Base-by-base conservation (phyloP, 352 stramenopile species). In the Phytophthora citrophthora region DNA sequence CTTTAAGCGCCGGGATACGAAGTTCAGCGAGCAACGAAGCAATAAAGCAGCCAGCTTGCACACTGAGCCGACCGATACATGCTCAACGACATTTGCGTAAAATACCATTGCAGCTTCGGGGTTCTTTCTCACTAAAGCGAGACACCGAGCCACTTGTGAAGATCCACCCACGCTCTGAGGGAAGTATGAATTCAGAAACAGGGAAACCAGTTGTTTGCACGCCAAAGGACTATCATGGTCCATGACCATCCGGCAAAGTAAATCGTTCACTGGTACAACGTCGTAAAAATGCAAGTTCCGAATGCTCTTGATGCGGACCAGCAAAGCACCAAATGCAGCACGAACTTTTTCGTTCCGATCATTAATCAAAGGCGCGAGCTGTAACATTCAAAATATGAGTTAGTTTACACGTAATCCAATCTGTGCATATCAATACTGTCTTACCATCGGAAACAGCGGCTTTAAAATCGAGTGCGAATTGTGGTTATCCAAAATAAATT, bases 111-210 rank as follows among this genome's bases (percentile, higher is more conserved):
- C 87, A 4, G 86, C 86, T 43, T 91, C 82, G 0, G 86, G 83
- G 49, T 93, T 83, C 59, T 96, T 94, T 52, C 89, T 88, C 36
- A 96, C 80, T 11, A 96, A 49, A 12, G 81, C 79, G 10, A 96
- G 72, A 46, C 82, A 92, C 31, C 88, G 88, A 34, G 88, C 88
- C 3, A 96, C 82, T 64, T 96, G 88, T 1, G 86, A 93, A 7
- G 84, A 90, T 4, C 86, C 88, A 34, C 81, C 81, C 7, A 91
- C 86, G 23, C 82, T 84, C 56, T 94, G 88, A 27, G 88, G 88
- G 38, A 96, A 96, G 60, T 96, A 96, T 15, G 88, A 96, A 56
- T 94, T 94, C 20, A 93, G 58, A 34, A 96, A 96, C 13, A 96
- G 71, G 4, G 88, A 77, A 13, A 93, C 76, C 27, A 96, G 81